These are phyloP conservation scores for Wickerhamiella qilinensis DNA, from an alignment of 805 yeast genomes.

Conservation along the genomic window DNA sequence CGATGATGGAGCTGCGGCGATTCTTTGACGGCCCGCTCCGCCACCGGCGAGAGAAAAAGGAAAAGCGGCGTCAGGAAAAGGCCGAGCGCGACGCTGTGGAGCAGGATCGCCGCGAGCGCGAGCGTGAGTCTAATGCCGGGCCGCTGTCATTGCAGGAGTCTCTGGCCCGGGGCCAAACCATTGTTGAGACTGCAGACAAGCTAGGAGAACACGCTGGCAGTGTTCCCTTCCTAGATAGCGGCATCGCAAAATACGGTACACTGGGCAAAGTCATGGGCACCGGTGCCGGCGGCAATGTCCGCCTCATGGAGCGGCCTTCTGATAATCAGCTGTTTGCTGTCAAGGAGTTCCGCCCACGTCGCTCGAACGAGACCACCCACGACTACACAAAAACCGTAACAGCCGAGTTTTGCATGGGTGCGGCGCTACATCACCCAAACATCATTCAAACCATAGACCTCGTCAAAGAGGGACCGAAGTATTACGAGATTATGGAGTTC, in stretches of 20 bases:
- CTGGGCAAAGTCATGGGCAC: constrained; percentile 66
- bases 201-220: constrained; percentile 6
- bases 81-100: background rate
- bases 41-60: constrained; percentile 1
- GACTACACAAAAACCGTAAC: constrained; percentile 88
- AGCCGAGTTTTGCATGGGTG: constrained; percentile 87
- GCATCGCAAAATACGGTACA: constrained; percentile 51
- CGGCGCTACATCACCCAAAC: constrained; percentile 76
- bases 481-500: constrained; percentile 82
- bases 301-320: constrained; percentile 45
- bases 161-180: background rate
- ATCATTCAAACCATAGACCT: constrained; percentile 85
- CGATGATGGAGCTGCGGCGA: constrained; percentile 13
- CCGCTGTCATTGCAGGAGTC: background rate
- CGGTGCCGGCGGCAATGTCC: constrained; percentile 94
- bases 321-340: constrained; percentile 63
- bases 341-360: constrained; percentile 70
- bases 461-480: constrained; percentile 72
- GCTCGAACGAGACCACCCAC: constrained; percentile 55
- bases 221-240: constrained; percentile 27
- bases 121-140: background rate
- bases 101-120: background rate
- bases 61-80: background rate
- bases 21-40: constrained; percentile 9
- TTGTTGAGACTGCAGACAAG: background rate